phyloP scores from a whole-genome alignment of 2,329 filamentous ascomycete species.

The Venturiaceae sp. region DNA sequence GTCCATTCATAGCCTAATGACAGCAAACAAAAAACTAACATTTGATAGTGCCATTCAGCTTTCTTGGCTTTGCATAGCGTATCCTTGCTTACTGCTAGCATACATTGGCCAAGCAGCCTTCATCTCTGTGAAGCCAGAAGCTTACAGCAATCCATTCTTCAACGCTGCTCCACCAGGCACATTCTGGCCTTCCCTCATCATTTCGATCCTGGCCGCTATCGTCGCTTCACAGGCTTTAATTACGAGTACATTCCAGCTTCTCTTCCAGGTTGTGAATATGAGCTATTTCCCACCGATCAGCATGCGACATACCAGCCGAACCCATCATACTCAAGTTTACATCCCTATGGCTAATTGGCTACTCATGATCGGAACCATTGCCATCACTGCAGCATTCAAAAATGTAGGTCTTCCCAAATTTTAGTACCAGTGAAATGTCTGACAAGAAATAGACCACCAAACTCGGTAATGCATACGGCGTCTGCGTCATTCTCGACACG shows the following conservation, averaged over 20 bases:
- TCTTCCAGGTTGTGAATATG: constrained; percentile 64
- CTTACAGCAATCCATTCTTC: constrained; percentile 66
- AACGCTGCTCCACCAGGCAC: constrained; percentile 57
- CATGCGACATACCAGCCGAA: constrained; percentile 52
- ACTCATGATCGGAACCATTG: constrained; percentile 64
- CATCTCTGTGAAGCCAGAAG: constrained; percentile 49
- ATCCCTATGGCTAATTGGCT: constrained; percentile 72
- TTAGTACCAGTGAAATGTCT: too few species aligned
- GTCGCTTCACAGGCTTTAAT: constrained; percentile 74
- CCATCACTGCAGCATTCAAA: constrained; percentile 64
- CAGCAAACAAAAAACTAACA: background rate
- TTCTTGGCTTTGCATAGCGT: constrained; percentile 61
- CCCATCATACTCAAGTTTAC: constrained; percentile 66
- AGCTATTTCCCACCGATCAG: constrained; percentile 70
- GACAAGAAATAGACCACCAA: too few species aligned
- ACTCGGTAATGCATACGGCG: constrained; percentile 66
- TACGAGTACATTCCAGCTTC: constrained; percentile 60
- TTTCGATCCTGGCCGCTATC: constrained; percentile 61
- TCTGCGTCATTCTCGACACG: constrained; percentile 72
- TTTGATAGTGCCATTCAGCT: constrained; percentile 40
- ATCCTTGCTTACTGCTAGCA: constrained; percentile 56
- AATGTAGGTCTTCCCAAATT: too few species aligned
- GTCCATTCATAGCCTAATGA: constrained; percentile 31
- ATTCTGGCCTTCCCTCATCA: constrained; percentile 57
- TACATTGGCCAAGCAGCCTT: constrained; percentile 69